These are phyloP conservation scores for Aureobasidium sp. DNA, from an alignment of 2,329 filamentous ascomycete genomes.

Conservation along the genomic window DNA sequence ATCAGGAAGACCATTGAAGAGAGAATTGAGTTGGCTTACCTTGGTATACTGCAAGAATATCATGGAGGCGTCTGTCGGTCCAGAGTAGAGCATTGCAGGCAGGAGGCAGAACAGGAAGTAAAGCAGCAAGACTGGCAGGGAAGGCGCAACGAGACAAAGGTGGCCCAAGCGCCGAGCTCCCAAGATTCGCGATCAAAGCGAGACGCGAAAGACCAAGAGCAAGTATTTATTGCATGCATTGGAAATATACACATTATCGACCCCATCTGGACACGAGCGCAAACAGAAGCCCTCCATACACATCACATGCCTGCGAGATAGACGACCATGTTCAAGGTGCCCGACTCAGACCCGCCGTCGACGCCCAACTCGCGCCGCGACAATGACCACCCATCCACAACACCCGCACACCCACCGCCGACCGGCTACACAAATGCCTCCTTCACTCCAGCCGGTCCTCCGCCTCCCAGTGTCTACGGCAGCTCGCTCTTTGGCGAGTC, in stretches of 20 bases:
- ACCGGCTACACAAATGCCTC: slow-evolving; percentile 27
- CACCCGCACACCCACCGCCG: slow-evolving; percentile 31
- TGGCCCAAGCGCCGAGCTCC: slow-evolving; percentile 10
- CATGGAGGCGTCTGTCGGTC: too few relatives aligned
- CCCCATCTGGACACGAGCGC: neutral
- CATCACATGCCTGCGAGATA: neutral
- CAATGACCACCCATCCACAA: slow-evolving; percentile 28
- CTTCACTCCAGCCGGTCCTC: slow-evolving; percentile 30
- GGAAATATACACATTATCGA: neutral
- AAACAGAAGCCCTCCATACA: neutral
- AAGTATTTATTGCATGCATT: neutral
- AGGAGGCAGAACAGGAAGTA: neutral
- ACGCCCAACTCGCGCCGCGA: slow-evolving; percentile 19
- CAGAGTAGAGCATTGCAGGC: neutral
- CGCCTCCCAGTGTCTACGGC: slow-evolving; percentile 30
- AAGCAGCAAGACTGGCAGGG: neutral
- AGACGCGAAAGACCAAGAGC: neutral
- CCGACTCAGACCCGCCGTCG: slow-evolving; percentile 14
- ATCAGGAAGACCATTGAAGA: slow-evolving; percentile 3
- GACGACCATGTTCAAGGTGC: slow-evolving; percentile 18
- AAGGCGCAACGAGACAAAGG: neutral
- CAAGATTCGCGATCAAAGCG: slow-evolving; percentile 8
- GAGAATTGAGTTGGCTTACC: neutral
- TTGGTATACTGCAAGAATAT: neutral
- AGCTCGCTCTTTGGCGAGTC: slow-evolving; percentile 26